phyloP scores from a whole-genome alignment of 176 grass and related monocot species.

The Carex myosuroides region DNA sequence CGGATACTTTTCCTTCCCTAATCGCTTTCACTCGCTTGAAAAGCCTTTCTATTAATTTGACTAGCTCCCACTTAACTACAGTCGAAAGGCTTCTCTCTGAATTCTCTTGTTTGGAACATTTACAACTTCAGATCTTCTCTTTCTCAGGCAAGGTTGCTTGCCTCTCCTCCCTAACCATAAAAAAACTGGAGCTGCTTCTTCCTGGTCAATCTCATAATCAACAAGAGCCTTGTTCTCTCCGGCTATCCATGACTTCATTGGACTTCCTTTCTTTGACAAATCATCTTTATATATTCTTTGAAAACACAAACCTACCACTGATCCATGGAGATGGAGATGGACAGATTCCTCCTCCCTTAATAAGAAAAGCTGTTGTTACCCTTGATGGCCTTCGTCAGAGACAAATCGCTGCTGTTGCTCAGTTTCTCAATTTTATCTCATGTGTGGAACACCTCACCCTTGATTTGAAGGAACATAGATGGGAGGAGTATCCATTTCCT shows the following conservation, averaged over 20 bases:
- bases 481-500: background rate
- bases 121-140: background rate
- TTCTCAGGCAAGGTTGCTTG: too few relatives aligned
- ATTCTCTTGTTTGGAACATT: constrained; percentile 3
- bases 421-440: background rate
- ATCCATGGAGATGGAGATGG: background rate
- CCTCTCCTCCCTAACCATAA: background rate
- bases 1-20: background rate
- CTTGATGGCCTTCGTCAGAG: background rate
- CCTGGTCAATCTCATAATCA: too few relatives aligned
- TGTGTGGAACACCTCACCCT: background rate
- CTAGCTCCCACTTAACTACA: background rate
- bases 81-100: background rate
- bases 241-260: background rate
- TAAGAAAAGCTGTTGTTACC: background rate
- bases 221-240: background rate
- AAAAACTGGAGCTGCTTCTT: background rate
- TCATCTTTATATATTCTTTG: background rate
- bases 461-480: background rate
- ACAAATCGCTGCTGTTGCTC: background rate
- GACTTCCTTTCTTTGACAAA: background rate
- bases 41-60: background rate
- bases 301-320: background rate
- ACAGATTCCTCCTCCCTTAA: background rate
- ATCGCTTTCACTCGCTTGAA: background rate